phyloP scores from a whole-genome alignment of 208 protist species.

The Trypanosoma brucei region DNA sequence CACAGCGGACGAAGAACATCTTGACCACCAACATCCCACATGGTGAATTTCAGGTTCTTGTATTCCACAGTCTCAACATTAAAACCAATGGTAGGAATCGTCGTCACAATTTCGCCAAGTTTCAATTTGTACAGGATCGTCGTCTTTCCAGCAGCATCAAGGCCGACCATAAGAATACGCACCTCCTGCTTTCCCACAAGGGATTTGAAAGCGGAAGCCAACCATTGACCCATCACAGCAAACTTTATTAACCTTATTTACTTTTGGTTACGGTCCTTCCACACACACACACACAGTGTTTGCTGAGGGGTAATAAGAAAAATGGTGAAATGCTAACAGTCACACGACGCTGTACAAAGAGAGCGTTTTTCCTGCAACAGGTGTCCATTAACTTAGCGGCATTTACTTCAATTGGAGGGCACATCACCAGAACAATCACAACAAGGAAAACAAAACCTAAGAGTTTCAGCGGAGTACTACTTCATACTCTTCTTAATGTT shows the following conservation, averaged over 20 bases:
- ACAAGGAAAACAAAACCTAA: background rate
- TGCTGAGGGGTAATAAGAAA: background rate
- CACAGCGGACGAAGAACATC: constrained; percentile 95
- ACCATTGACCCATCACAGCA: constrained; percentile 28
- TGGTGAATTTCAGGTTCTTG: constrained; percentile 96
- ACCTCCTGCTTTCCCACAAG: constrained; percentile 95
- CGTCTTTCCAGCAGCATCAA: constrained; percentile 98
- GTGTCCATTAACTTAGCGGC: too few species aligned
- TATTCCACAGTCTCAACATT: constrained; percentile 97
- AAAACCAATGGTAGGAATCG: constrained; percentile 97
- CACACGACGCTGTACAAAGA: background rate
- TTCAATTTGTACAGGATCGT: constrained; percentile 98
- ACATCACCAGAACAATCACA: background rate
- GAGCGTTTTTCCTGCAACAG: too few species aligned
- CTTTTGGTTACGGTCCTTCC: background rate
- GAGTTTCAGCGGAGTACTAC: background rate
- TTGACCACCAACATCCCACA: constrained; percentile 97
- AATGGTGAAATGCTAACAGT: background rate
- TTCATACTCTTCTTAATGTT: constrained; percentile 13
- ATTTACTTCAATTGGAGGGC: background rate
- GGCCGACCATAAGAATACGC: constrained; percentile 97
- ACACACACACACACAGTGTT: too few species aligned
- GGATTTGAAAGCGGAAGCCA: constrained; percentile 65
- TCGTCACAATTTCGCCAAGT: constrained; percentile 94
- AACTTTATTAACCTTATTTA: background rate